phyloP scores from a whole-genome alignment of 495 filamentous ascomycete genomes.

The Lepraria neglecta region DNA sequence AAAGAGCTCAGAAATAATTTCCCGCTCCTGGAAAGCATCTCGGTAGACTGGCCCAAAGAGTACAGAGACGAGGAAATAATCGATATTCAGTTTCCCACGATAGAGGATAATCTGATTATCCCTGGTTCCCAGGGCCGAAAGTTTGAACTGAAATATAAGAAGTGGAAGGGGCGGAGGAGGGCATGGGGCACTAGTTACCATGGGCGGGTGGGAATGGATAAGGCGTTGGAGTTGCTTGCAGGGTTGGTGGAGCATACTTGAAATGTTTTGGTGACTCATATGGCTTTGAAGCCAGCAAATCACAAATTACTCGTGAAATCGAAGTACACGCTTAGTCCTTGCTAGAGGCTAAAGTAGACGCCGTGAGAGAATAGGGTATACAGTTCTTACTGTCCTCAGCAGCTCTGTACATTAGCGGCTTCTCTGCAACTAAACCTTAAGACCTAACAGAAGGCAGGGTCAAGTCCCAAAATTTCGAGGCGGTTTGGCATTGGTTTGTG shows the following conservation, averaged over 20 bases:
- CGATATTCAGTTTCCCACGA: neutral
- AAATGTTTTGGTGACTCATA: neutral
- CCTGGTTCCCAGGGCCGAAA: neutral
- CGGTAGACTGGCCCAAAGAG: neutral
- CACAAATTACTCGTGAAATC: too few species aligned
- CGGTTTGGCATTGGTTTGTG: too few species aligned
- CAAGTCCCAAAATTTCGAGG: too few species aligned
- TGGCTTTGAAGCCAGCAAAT: too few species aligned
- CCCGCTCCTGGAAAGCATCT: neutral
- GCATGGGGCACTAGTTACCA: neutral
- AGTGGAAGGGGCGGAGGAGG: neutral
- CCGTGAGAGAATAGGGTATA: too few species aligned
- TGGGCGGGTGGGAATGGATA: constrained; percentile 6
- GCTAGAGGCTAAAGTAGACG: too few species aligned
- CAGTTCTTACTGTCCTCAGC: too few species aligned
- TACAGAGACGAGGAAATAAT: neutral
- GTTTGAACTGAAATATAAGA: neutral
- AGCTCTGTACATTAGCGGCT: too few species aligned
- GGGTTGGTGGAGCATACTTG: neutral
- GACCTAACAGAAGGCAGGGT: too few species aligned
- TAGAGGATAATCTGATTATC: neutral
- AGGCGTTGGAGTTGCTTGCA: constrained; percentile 1
- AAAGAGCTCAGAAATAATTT: neutral
- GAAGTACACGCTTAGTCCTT: too few species aligned
- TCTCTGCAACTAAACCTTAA: too few species aligned